These are phyloP conservation scores for Cucurbita maxima DNA, from an alignment of 306 rosid species.

Conservation along the genomic window DNA sequence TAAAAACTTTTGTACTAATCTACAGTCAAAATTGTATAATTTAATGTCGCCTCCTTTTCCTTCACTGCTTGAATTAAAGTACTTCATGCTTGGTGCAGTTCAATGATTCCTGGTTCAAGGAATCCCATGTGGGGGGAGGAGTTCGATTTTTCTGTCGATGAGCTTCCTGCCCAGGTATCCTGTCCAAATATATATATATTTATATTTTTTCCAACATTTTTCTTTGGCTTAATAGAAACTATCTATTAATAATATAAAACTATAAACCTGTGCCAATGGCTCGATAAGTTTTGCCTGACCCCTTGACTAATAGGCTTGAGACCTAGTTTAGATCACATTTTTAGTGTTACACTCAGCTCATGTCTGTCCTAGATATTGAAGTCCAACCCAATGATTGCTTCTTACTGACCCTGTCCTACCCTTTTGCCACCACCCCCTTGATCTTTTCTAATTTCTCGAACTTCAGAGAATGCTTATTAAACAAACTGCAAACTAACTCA, in stretches of 20 bases:
- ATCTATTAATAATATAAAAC: neutral
- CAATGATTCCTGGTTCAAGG: conserved; percentile 99
- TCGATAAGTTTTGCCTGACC: neutral
- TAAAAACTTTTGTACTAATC: neutral
- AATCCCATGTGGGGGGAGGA: conserved; percentile 99
- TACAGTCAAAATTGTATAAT: neutral
- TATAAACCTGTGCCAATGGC: neutral
- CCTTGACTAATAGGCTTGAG: neutral
- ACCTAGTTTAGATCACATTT: neutral
- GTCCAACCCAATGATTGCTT: neutral
- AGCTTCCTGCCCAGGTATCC: conserved; percentile 85
- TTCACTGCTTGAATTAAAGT: neutral
- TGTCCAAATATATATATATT: no score
- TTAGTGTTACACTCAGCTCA: neutral
- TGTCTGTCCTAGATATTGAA: neutral
- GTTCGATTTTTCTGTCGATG: conserved; percentile 84
- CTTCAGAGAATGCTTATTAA: neutral
- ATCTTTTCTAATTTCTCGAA: neutral
- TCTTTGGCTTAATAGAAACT: neutral
- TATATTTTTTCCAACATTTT: neutral
- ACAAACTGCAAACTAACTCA: neutral
- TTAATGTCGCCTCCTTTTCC: neutral
- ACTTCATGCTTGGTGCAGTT: conserved; percentile 44
- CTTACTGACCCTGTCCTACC: neutral
- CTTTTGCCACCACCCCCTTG: neutral